Base-by-base conservation (phyloP, 1,284 basidiomycete species). In the Heterobasidion occidentale region DNA sequence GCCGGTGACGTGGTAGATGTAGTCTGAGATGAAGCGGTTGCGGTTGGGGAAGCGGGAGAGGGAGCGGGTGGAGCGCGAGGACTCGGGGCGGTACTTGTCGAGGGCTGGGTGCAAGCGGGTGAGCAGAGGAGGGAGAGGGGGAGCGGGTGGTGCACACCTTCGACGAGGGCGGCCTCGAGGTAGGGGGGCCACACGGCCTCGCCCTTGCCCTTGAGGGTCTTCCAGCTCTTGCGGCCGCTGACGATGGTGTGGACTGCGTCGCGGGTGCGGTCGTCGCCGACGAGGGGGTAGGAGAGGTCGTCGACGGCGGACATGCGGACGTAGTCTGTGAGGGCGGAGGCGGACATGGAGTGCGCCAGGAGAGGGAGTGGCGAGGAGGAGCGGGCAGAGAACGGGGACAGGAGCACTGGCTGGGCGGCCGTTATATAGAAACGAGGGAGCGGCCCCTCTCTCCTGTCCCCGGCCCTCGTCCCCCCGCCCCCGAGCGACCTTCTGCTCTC, bases 151-250 rank as follows among this genome's bases (percentile, higher is more conserved):
- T 38, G 33, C 36, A 19, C 4, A 85, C 86, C 87, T 77, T 88
- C 83, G 56, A 90, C 77, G 61, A 90, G 74, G 53, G 84, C 84
- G 46, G 82, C 84, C 72, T 90, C 88, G 55, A 90, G 80, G 62
- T 85, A 78, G 20, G 83, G 85, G 45, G 86, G 86, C 86, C 86
- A 88, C 45, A 88, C 85, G 46, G 83, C 77, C 65, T 88, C 86
- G 36, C 82, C 79, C 63, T 71, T 71, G 58, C 84, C 86, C 67
- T 80, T 79, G 57, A 83, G 69, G 0, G 84, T 87, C 70, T 88
- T 88, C 84, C 85, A 88, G 64, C 77, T 84, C 69, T 86, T 87
- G 58, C 86, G 77, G 52, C 79, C 79, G 59, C 77, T 81, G 63
- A 86, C 79, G 60, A 88, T 82, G 57, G 80, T 79, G 64, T 82